Evolutionary conservation across 1,284 basidiomycete genomes (phyloP).

Genomic region (Microbotryum scabiosae): DNA sequence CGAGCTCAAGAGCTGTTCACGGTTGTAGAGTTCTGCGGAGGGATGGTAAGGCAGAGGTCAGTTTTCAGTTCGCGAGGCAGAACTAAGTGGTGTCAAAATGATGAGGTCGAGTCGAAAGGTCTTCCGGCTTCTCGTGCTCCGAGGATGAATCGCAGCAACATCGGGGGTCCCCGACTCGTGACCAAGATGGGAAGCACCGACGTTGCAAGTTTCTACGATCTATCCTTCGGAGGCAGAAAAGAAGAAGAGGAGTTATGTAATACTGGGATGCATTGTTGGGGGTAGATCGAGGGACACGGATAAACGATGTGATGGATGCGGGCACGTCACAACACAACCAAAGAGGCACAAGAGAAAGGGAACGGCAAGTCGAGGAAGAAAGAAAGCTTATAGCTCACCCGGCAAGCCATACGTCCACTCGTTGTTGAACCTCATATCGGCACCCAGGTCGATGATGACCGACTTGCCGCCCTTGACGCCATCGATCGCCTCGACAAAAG

Average conservation of each 20-base stretch:
- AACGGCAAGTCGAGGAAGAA: constrained; percentile 26
- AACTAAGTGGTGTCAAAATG: no score
- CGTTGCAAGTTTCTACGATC: no score
- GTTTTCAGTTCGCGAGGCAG: background rate
- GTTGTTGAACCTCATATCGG: constrained; percentile 90
- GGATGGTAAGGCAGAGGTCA: background rate
- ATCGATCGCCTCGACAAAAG: constrained; percentile 93
- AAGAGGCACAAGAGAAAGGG: background rate
- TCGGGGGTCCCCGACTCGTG: no score
- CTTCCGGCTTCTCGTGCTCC: background rate
- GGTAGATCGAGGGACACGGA: no score
- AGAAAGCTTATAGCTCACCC: constrained; percentile 58
- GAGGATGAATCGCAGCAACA: no score
- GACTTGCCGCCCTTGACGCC: constrained; percentile 57
- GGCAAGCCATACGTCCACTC: constrained; percentile 97
- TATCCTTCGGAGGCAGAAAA: no score
- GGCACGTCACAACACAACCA: no score
- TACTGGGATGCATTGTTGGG: no score
- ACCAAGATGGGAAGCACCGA: no score
- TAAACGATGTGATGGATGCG: no score
- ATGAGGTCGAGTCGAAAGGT: background rate
- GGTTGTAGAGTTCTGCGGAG: constrained; percentile 74
- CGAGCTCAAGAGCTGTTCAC: constrained; percentile 57
- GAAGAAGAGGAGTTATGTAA: no score
- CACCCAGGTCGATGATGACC: constrained; percentile 84